phyloP scores from a whole-genome alignment of 2,329 filamentous ascomycete genomes.

The Fusarium aywerte region DNA sequence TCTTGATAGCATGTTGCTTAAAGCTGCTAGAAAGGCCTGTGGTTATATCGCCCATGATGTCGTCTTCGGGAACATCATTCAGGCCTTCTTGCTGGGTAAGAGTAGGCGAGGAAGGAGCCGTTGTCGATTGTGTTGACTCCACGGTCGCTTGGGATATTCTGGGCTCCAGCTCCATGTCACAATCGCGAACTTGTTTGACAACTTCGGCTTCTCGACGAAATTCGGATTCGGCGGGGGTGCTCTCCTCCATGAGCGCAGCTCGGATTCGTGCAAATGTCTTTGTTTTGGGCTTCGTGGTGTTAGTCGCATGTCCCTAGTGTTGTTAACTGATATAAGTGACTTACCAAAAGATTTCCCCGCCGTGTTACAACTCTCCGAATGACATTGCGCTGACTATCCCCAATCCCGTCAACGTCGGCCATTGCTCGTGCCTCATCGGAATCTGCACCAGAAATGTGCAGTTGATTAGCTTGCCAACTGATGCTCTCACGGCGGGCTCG shows the following conservation, averaged over 20 bases:
- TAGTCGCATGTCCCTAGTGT: conserved; percentile 38
- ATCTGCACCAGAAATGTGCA: conserved; percentile 82
- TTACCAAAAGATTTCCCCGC: conserved; percentile 86
- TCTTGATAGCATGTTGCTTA: conserved; percentile 77
- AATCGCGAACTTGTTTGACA: conserved; percentile 93
- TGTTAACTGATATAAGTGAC: conserved; percentile 47
- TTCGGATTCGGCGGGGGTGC: conserved; percentile 87
- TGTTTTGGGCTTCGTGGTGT: conserved; percentile 80
- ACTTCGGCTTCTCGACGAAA: conserved; percentile 93
- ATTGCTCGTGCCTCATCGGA: conserved; percentile 75
- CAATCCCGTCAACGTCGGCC: conserved; percentile 62
- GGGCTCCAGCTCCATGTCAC: conserved; percentile 73
- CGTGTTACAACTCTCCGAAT: conserved; percentile 85
- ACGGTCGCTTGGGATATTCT: conserved; percentile 53
- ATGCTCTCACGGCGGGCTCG: conserved; percentile 84
- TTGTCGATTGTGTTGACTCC: conserved; percentile 61
- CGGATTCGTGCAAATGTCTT: conserved; percentile 95
- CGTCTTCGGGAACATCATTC: conserved; percentile 77
- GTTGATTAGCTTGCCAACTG: conserved; percentile 87
- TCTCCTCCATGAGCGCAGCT: conserved; percentile 88
- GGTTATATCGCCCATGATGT: conserved; percentile 68
- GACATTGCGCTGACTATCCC: conserved; percentile 75
- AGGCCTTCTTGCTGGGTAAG: conserved; percentile 71
- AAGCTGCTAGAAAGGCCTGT: conserved; percentile 71
- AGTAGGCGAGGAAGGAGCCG: conserved; percentile 75